A percentile compares a stretch with the other conserved stretches of the same genome.
Evolutionary conservation across 1,284 basidiomycete species (phyloP).

Genomic region (Neolentinus lepideus): DNA sequence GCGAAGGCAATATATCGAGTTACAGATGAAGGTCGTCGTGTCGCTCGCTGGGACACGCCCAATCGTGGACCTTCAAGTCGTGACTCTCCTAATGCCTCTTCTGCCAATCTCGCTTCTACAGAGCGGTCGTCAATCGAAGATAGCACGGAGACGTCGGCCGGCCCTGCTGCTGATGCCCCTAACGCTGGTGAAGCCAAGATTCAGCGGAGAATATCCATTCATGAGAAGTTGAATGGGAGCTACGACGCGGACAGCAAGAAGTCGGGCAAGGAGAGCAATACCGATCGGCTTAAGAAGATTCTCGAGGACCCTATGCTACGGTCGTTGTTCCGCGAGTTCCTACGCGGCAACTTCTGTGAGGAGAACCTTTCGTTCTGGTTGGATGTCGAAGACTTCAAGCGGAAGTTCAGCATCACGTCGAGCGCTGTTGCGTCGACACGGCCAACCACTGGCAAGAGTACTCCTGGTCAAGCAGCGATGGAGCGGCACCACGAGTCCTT

Average conservation of each 20-base stretch:
- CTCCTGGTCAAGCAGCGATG: constrained; percentile 85
- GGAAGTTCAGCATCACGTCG: constrained; percentile 91
- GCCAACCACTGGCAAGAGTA: constrained; percentile 35
- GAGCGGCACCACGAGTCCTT: constrained; percentile 95
- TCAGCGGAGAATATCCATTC: constrained; percentile 72
- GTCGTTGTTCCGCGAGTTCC: constrained; percentile 89
- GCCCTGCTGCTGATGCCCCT: constrained; percentile 23
- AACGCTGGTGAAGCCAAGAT: constrained; percentile 53
- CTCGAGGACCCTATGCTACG: constrained; percentile 90
- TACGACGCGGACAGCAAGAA: constrained; percentile 49
- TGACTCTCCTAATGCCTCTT: constrained; percentile 60
- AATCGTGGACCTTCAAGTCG: constrained; percentile 20
- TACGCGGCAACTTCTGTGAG: constrained; percentile 94
- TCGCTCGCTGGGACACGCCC: constrained; percentile 74
- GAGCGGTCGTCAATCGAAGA: constrained; percentile 35
- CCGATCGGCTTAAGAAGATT: constrained; percentile 87
- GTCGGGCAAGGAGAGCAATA: constrained; percentile 78
- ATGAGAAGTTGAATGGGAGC: constrained; percentile 61
- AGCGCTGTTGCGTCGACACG: constrained; percentile 69
- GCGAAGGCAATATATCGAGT: constrained; percentile 92
- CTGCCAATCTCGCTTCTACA: constrained; percentile 43
- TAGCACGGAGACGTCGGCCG: constrained; percentile 32
- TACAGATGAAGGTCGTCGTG: constrained; percentile 82
- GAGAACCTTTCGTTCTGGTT: constrained; percentile 98
- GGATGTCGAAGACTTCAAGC: constrained; percentile 95